Evolutionary conservation across 345 rosid species (phyloP).

Genomic region (Orychophragmus violaceus): DNA sequence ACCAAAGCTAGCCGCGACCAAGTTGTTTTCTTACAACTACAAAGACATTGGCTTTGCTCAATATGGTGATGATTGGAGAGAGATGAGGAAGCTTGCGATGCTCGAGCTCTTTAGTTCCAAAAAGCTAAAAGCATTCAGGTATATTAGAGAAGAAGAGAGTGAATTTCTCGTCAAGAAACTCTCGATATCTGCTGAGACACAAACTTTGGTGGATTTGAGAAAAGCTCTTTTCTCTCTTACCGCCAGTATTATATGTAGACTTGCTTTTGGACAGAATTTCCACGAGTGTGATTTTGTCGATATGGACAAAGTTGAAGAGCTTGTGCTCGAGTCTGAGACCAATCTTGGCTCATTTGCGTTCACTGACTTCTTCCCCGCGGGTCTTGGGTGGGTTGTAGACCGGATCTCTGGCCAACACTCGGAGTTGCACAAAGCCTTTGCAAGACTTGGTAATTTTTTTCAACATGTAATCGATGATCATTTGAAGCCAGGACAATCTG

Average conservation of each 20-base stretch:
- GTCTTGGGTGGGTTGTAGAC: slow-evolving; percentile 41
- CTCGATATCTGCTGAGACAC: slow-evolving; percentile 16
- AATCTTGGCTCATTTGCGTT: slow-evolving; percentile 28
- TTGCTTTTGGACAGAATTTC: slow-evolving; percentile 34
- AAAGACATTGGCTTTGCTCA: slow-evolving; percentile 37
- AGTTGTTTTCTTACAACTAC: slow-evolving; percentile 30
- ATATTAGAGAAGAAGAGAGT: slow-evolving; percentile 36
- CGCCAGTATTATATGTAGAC: slow-evolving; percentile 29
- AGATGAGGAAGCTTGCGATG: slow-evolving; percentile 30
- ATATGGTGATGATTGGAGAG: slow-evolving; percentile 37
- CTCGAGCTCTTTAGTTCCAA: slow-evolving; percentile 38
- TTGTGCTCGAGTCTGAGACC: slow-evolving; percentile 32
- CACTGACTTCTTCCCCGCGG: slow-evolving; percentile 31
- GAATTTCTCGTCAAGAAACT: slow-evolving; percentile 21
- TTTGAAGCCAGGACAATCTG: slow-evolving; percentile 16
- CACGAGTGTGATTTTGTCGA: slow-evolving; percentile 31
- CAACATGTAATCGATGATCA: slow-evolving; percentile 41
- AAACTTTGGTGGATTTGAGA: slow-evolving; percentile 26
- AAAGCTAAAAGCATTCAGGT: slow-evolving; percentile 33
- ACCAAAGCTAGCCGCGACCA: slow-evolving; percentile 16
- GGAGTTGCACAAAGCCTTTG: slow-evolving; percentile 33
- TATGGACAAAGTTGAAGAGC: slow-evolving; percentile 28
- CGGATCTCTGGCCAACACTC: slow-evolving; percentile 28
- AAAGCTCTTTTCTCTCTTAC: slow-evolving; percentile 23
- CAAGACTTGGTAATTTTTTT: slow-evolving; percentile 29